Percentiles rank a stretch among this genome's conserved stretches.
phyloP scores from a whole-genome alignment of 352 stramenopile species.

The Phytopythium boreale region DNA sequence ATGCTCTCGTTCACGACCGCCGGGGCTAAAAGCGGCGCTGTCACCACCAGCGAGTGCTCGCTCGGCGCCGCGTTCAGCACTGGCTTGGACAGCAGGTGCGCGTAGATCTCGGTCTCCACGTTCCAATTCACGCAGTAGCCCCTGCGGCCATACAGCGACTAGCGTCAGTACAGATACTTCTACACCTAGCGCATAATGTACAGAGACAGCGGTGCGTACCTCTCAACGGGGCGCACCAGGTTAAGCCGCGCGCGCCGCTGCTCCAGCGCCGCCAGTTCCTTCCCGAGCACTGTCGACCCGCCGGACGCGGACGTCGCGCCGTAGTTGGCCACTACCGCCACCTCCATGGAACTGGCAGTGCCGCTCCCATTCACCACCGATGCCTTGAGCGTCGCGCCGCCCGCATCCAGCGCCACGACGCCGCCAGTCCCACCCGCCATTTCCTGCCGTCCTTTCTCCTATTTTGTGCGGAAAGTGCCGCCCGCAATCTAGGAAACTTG shows the following conservation, averaged over 20 bases:
- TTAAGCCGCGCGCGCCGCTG: conserved; percentile 42
- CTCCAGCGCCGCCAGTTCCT: conserved; percentile 54
- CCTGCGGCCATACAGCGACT: conserved; percentile 16
- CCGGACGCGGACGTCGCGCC: conserved; percentile 28
- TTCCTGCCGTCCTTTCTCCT: not conserved
- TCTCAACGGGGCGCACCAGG: conserved; percentile 41
- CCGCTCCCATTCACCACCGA: conserved; percentile 25
- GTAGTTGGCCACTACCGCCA: conserved; percentile 46
- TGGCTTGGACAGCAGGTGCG: conserved; percentile 47
- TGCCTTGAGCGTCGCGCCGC: conserved; percentile 64
- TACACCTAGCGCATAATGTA: not conserved
- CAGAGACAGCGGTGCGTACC: conserved; percentile 16
- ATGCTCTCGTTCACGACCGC: conserved; percentile 58
- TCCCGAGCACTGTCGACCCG: conserved; percentile 29
- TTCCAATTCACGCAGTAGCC: conserved; percentile 85
- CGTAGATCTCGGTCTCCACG: conserved; percentile 59
- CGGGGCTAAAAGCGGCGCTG: conserved; percentile 54
- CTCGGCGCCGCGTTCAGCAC: conserved; percentile 42
- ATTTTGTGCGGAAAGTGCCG: no score
- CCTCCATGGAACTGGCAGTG: not conserved
- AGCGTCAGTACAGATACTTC: not conserved
- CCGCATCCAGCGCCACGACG: conserved; percentile 55
- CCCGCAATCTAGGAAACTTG: not conserved
- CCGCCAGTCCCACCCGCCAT: conserved; percentile 6
- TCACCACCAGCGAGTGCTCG: conserved; percentile 56